These are phyloP conservation scores for Nannochloropsis salina DNA, from an alignment of 108 stramenopile species.

Conservation along the genomic window DNA sequence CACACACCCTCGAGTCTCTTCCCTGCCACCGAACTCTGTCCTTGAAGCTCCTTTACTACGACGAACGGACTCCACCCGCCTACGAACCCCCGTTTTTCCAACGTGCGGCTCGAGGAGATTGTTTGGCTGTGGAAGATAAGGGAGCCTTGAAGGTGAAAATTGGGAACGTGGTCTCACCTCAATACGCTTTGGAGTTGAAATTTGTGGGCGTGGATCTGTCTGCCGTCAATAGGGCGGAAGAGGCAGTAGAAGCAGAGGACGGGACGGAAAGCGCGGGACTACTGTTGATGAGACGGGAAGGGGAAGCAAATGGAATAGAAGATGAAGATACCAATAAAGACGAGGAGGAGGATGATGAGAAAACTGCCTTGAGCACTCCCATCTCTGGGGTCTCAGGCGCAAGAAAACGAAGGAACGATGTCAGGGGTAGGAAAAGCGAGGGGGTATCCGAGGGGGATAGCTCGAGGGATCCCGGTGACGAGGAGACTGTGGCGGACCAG, in stretches of 20 bases:
- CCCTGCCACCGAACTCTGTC: background rate
- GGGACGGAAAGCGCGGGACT: background rate
- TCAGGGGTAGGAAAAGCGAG: background rate
- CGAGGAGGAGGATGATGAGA: background rate
- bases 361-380: background rate
- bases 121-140: background rate
- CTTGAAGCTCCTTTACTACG: constrained; percentile 20
- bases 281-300: background rate
- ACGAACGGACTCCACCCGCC: background rate
- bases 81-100: constrained; percentile 18
- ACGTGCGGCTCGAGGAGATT: background rate
- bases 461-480: background rate
- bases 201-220: constrained; percentile 22
- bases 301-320: background rate
- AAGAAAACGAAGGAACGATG: background rate
- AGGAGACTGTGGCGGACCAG: background rate
- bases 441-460: background rate
- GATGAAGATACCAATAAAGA: background rate
- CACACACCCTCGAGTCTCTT: background rate
- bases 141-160: constrained; percentile 8
- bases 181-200: constrained; percentile 5
- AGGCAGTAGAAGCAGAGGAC: background rate
- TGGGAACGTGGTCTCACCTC: background rate
- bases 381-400: background rate
- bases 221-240: background rate